Evolutionary conservation across 179 eudicot genomes (phyloP).

Genomic region (Silene coronaria): DNA sequence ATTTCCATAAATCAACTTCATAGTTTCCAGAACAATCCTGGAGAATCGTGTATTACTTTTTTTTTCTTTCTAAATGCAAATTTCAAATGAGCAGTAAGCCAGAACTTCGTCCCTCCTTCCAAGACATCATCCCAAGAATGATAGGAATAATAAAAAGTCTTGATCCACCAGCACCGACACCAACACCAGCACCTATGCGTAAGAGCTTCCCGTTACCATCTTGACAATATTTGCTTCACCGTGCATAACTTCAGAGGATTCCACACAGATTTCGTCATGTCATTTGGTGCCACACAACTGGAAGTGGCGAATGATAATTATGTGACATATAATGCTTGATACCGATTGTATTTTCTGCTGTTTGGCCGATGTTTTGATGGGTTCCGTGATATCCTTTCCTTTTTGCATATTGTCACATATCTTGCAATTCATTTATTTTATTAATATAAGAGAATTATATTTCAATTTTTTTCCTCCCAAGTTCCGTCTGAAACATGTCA

Average conservation of each 20-base stretch:
- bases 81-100: constrained; percentile 47
- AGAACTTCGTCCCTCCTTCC: constrained; percentile 59
- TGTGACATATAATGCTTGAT: background rate
- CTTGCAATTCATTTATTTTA: background rate
- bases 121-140: constrained; percentile 53
- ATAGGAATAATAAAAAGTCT: constrained; percentile 30
- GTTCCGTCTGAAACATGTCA: no score
- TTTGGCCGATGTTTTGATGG: background rate
- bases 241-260: background rate
- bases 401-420: background rate
- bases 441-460: background rate
- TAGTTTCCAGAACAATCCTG: background rate
- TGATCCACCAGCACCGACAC: constrained; percentile 18
- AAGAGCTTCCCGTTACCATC: constrained; percentile 16
- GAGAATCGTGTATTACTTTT: background rate
- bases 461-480: no score
- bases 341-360: background rate
- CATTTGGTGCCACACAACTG: background rate
- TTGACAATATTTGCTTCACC: background rate
- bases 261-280: background rate
- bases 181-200: constrained; percentile 3
- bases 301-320: background rate
- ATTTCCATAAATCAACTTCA: no score
- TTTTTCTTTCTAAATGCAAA: background rate
- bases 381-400: background rate